Base-by-base conservation (phyloP, 2,329 filamentous ascomycete genomes). In the Ceratocystis huliohia region DNA sequence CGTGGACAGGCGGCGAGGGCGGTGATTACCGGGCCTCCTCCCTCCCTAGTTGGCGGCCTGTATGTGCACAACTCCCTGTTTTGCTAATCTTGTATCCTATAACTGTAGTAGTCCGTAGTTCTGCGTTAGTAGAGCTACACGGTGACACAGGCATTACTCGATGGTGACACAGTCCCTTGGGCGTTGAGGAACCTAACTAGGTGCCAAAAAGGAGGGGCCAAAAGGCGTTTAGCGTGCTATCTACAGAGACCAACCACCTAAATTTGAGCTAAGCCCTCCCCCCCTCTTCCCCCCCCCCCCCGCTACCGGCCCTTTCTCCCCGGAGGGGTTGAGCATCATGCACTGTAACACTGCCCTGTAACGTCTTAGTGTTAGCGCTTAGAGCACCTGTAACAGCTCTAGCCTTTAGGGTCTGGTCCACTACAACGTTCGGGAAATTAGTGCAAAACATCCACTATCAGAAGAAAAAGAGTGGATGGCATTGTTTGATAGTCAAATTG, bases 61-160 rank as follows among this genome's bases (percentile, higher is more conserved):
- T 50, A n/a, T 50, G n/a, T 50, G 46, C n/a, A 17, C 46, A 13
- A n/a, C 46, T 50, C 10, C 8, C n/a, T 22, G 17, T 50, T 22
- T 50, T 22, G 6, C 17, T 3, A 5, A 13, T 30, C 53, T 30
- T 57, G 25, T 57, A 5, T 15, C 10, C 30, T 30, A 22, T n/a
- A 25, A 8, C 22, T 4, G 53, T 30, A 33, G 53, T 57, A 22
- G 17, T 20, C 22, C 5, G 2, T 50, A 22, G 46, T 50, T 22
- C 22, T 50, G 4, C 6, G 6, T 22, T n/a, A 7, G 17, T 50
- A 20, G 17, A 13, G 46, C 10, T 57, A 28, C n/a, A 22, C 20
- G 53, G 53, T 57, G 53, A 57, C 53, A 57, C 53, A 57, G 53
- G 53, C 53, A 3, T 50, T 57, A 10, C 15, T 57, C 53, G 53